These are phyloP conservation scores for Taxawa tesnikishii DNA, from an alignment of 2,329 filamentous ascomycete genomes.

Conservation along the genomic window DNA sequence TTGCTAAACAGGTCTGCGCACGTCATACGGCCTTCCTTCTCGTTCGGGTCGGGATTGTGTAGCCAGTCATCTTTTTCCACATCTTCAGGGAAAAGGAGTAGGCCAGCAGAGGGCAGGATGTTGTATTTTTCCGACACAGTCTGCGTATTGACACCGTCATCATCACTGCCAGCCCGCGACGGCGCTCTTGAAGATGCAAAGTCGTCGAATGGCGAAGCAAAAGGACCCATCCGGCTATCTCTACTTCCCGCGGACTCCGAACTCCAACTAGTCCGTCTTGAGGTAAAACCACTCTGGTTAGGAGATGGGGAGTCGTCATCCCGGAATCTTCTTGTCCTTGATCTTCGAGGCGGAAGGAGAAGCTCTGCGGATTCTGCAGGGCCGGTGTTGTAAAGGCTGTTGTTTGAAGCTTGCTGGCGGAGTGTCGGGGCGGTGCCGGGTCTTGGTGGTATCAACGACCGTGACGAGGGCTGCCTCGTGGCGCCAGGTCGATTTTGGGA, in stretches of 20 bases:
- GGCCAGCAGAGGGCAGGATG: constrained; percentile 53
- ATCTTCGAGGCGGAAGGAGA: constrained; percentile 36
- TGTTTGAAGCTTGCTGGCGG: constrained; percentile 13
- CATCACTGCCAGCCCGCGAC: constrained; percentile 50
- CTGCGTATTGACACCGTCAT: constrained; percentile 56
- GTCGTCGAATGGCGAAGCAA: constrained; percentile 46
- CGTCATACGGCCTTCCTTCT: constrained; percentile 44
- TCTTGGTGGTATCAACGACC: constrained; percentile 31
- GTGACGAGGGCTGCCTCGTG: constrained; percentile 27
- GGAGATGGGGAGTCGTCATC: constrained; percentile 43
- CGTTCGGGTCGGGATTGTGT: constrained; percentile 57
- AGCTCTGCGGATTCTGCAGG: constrained; percentile 35
- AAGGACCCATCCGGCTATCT: constrained; percentile 39
- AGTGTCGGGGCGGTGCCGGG: constrained; percentile 23
- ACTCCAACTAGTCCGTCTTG: constrained; percentile 52
- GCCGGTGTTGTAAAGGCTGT: constrained; percentile 23
- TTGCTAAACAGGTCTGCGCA: constrained; percentile 51
- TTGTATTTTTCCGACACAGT: constrained; percentile 65
- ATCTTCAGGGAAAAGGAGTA: constrained; percentile 58
- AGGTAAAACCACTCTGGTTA: constrained; percentile 40
- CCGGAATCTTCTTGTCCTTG: constrained; percentile 36
- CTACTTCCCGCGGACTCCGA: constrained; percentile 43
- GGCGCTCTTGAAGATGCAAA: constrained; percentile 45
- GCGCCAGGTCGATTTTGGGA: constrained; percentile 22
- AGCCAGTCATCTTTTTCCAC: constrained; percentile 62